Evolutionary conservation across 331 rosid species (phyloP).

Genomic region (Spiraea crenata): DNA sequence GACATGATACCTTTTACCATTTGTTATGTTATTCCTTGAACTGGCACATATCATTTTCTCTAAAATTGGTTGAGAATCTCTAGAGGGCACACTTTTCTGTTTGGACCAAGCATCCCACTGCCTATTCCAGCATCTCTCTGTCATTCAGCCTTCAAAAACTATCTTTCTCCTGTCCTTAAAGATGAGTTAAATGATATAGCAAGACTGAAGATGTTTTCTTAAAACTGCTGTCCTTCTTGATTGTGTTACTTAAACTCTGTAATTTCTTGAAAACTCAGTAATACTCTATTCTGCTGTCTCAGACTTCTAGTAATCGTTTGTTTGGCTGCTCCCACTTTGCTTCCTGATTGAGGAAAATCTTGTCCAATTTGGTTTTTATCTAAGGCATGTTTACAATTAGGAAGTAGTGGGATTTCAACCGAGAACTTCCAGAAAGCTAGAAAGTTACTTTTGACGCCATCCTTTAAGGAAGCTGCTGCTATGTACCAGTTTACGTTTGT

Average conservation of each 20-base stretch:
- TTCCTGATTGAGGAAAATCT: neutral
- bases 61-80: neutral
- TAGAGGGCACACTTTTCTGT: neutral
- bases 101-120: neutral
- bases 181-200: too few species aligned
- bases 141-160: neutral
- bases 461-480: neutral
- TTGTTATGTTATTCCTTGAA: slow-evolving; percentile 4
- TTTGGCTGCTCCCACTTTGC: neutral
- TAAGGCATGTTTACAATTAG: neutral
- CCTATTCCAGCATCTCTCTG: neutral
- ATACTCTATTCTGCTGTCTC: neutral
- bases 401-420: neutral
- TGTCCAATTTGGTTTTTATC: neutral
- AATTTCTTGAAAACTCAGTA: too few species aligned
- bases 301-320: neutral
- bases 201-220: too few species aligned
- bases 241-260: too few species aligned
- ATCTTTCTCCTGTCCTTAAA: neutral
- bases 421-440: neutral
- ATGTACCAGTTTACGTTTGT: slow-evolving; percentile 2
- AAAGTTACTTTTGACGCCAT: neutral
- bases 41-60: neutral
- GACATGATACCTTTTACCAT: neutral
- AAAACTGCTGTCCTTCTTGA: too few species aligned